These are phyloP conservation scores for Boletus reticuloceps DNA, from an alignment of 768 basidiomycete species.

Conservation along the genomic window DNA sequence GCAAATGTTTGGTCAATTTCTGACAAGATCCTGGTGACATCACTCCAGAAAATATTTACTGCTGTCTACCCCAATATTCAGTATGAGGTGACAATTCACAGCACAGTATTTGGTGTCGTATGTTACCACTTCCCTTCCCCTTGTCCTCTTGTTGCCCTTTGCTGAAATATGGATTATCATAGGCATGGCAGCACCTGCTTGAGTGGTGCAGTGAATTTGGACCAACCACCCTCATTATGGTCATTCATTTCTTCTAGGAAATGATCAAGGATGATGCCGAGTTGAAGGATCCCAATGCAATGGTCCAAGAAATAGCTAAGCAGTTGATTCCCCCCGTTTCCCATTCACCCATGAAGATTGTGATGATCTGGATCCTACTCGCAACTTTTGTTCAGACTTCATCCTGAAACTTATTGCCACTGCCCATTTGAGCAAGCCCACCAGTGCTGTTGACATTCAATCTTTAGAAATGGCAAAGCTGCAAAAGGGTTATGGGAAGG, in stretches of 20 bases:
- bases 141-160: no score
- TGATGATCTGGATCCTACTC: not conserved
- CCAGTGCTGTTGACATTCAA: not conserved
- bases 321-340: not conserved
- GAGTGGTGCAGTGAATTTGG: conserved; percentile 3
- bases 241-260: conserved; percentile 1
- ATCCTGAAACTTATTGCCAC: not conserved
- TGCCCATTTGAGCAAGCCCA: not conserved
- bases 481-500: not conserved
- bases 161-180: no score
- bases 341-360: conserved; percentile 1
- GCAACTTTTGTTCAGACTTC: not conserved
- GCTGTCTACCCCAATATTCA: no score
- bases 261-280: not conserved
- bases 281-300: not conserved
- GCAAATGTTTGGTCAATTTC: no score
- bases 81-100: no score
- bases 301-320: not conserved
- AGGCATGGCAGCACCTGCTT: not conserved
- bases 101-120: no score
- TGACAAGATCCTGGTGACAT: no score
- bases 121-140: no score
- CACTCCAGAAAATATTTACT: no score
- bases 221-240: not conserved
- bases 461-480: not conserved